Evolutionary conservation across 495 filamentous ascomycete genomes (phyloP), one percentile per base, ranked within the genome.

Genomic region (Bombardia bombarda): DNA sequence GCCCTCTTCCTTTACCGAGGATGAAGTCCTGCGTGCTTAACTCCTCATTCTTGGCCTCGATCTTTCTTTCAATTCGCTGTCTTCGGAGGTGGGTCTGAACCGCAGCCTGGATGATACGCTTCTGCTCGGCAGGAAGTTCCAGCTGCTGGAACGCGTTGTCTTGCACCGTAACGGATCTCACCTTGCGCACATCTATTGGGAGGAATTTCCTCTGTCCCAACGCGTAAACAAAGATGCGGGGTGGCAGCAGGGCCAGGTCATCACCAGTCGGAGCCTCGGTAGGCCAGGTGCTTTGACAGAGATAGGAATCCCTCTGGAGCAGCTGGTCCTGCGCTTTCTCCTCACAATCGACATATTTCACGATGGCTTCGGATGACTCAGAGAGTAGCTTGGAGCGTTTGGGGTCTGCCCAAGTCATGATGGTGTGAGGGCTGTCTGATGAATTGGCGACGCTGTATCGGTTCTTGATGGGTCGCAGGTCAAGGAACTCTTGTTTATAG

Each of bases 11-110:
- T 50, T 80, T 79, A 35, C 69, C 68, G 40, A 58, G 57, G 28
- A 76, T 69, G 2, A 77, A 48, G 44, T 78, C 73, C 60, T 90
- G 86, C 50, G n/a, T n/a, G n/a, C n/a, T n/a, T n/a, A n/a, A n/a
- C n/a, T n/a, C n/a, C n/a, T n/a, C n/a, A n/a, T n/a, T n/a, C n/a
- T n/a, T n/a, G n/a, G n/a, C n/a, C n/a, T n/a, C n/a, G n/a, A n/a
- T n/a, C n/a, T n/a, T n/a, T n/a, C n/a, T n/a, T 88, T 84, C 1
- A 48, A 56, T 12, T 12, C 18, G 12, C 21, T 9, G 60, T 28
- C 56, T 58, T 23, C 65, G 58, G 32, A 66, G 64, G 34, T 68
- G 65, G 2, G 57, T 54, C 24, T 59, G 65, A 9, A 80, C 70
- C 0, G 79, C 65, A 2, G 72, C 66, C 26, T 63, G 58, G 13